phyloP scores from a whole-genome alignment of 2,329 filamentous ascomycete genomes.

The Epichloe sp. region DNA sequence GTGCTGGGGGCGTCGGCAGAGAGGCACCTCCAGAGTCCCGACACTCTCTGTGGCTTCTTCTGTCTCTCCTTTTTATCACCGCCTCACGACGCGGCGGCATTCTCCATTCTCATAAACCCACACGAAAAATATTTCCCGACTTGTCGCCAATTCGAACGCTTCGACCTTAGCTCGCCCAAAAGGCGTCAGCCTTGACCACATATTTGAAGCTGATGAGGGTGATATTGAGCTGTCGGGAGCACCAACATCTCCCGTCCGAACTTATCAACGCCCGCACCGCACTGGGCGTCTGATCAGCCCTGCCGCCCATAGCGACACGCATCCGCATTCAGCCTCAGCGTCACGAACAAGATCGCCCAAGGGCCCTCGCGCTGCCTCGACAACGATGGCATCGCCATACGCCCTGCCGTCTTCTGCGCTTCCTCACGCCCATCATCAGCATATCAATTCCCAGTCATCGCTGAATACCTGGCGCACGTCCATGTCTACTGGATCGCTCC shows the following conservation, averaged over 20 bases:
- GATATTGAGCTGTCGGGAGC: slow-evolving; percentile 12
- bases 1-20: too few relatives aligned
- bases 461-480: slow-evolving; percentile 26
- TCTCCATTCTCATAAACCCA: too few relatives aligned
- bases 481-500: slow-evolving; percentile 20
- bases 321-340: slow-evolving; percentile 6
- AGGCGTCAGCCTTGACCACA: background rate
- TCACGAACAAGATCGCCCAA: background rate
- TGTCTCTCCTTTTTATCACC: too few relatives aligned
- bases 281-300: background rate
- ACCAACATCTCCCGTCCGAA: slow-evolving; percentile 9
- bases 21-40: too few relatives aligned
- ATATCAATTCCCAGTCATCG: slow-evolving; percentile 25
- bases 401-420: slow-evolving; percentile 38
- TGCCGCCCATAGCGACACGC: slow-evolving; percentile 5
- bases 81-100: too few relatives aligned
- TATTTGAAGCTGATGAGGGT: slow-evolving; percentile 11
- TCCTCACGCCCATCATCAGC: slow-evolving; percentile 32
- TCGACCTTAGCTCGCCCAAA: background rate
- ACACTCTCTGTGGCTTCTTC: too few relatives aligned
- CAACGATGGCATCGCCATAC: slow-evolving; percentile 37
- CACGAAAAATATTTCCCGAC: too few relatives aligned
- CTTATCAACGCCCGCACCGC: slow-evolving; percentile 10
- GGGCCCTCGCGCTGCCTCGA: background rate
- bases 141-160: background rate